Conservation (phyloP, 306 rosid genomes). For the Datisca glomerata region DNA sequence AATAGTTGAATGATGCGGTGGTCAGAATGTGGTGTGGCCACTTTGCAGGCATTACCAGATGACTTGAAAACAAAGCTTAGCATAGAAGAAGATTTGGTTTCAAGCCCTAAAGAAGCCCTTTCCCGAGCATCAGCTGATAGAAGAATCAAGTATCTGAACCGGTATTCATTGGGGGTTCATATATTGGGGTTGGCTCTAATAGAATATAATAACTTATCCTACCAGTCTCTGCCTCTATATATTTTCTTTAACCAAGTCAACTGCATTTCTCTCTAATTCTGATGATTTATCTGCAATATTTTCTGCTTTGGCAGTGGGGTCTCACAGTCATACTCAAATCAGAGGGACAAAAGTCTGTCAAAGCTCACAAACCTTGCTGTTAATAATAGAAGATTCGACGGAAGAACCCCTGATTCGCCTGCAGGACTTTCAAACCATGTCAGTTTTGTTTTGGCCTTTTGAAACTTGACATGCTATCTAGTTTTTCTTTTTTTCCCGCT, state of each 20-base stretch:
- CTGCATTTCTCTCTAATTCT: too few species aligned
- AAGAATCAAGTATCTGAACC: constrained; percentile 67
- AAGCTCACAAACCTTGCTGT: constrained; percentile 76
- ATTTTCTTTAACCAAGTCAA: too few species aligned
- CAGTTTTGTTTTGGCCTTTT: constrained; percentile 12
- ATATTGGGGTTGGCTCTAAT: too few species aligned
- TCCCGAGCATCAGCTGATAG: constrained; percentile 93
- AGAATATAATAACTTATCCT: too few species aligned
- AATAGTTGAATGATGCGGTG: constrained; percentile 12
- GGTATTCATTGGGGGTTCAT: too few species aligned
- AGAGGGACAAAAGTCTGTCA: constrained; percentile 57
- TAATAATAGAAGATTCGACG: constrained; percentile 59
- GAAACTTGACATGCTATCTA: constrained; percentile 8
- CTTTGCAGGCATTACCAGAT: constrained; percentile 84
- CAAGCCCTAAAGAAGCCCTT: constrained; percentile 98
- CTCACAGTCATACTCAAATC: constrained; percentile 64
- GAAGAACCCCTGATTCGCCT: constrained; percentile 64
- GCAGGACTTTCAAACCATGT: constrained; percentile 64
- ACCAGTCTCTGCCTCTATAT: too few species aligned
- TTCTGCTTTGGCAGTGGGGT: constrained; percentile 30
- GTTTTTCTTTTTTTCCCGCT: background rate
- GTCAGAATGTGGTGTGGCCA: constrained; percentile 26
- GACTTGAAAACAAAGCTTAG: constrained; percentile 85
- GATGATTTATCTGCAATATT: background rate
- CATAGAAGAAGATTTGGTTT: constrained; percentile 65